Evolutionary conservation across 192 early-diverging fungal species (phyloP).

Genomic region (Rhizoclosmatium globosum): DNA sequence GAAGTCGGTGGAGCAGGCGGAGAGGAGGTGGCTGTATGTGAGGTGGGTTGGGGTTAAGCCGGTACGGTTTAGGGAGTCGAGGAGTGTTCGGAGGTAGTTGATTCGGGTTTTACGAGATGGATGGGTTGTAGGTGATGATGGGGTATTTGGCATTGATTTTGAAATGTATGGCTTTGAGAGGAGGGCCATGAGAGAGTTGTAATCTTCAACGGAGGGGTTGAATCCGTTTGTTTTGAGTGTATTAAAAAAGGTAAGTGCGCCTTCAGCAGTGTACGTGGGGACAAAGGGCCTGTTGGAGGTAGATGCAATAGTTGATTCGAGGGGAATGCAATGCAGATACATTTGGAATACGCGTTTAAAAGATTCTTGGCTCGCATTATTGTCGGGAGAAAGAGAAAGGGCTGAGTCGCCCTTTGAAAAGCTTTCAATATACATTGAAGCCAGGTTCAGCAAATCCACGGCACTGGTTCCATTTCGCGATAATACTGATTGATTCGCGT

Average conservation of each 20-base stretch:
- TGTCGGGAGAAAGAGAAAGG: not conserved
- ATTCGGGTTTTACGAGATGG: not conserved
- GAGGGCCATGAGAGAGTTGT: slow-evolving; percentile 17
- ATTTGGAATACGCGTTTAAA: not conserved
- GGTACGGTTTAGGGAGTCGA: not conserved
- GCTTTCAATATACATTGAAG: slow-evolving; percentile 11
- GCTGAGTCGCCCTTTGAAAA: not conserved
- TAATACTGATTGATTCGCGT: not conserved
- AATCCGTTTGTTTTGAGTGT: slow-evolving; percentile 13
- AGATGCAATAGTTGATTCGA: not conserved
- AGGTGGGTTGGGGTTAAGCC: not conserved
- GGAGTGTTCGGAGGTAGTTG: not conserved
- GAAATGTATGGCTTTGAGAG: not conserved
- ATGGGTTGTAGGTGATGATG: too few species aligned
- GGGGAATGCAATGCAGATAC: not conserved
- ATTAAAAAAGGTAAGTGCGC: slow-evolving; percentile 8
- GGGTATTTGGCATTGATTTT: too few species aligned
- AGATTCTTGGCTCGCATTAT: not conserved
- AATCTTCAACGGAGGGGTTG: not conserved
- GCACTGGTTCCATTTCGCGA: not conserved
- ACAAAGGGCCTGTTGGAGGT: not conserved
- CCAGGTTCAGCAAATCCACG: not conserved
- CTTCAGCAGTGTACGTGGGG: not conserved
- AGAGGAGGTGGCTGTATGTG: not conserved
- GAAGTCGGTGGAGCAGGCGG: not conserved